A percentile compares a stretch with the other conserved stretches of the same genome.
phyloP scores from a whole-genome alignment of 352 stramenopile genomes.

The Globisporangium paddicum region DNA sequence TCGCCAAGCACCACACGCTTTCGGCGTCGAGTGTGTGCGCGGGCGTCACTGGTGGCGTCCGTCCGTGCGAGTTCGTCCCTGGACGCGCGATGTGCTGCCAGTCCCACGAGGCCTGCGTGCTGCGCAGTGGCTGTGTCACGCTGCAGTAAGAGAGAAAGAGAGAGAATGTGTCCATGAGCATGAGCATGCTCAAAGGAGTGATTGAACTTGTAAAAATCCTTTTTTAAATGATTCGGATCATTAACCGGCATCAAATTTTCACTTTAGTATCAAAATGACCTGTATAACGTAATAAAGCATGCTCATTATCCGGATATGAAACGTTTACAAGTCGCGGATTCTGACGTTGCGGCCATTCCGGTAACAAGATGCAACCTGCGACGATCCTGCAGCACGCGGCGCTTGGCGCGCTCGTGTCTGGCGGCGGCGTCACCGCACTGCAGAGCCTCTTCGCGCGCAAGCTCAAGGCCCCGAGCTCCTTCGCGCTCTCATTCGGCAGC shows the following conservation, averaged over 20 bases:
- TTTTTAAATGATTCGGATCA: too few species aligned
- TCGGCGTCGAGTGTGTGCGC: slow-evolving; percentile 36
- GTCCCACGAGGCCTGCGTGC: slow-evolving; percentile 60
- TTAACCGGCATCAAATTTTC: too few species aligned
- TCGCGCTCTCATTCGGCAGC: slow-evolving; percentile 44
- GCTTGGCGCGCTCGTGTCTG: slow-evolving; percentile 26
- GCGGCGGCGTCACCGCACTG: slow-evolving; percentile 25
- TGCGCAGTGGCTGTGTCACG: slow-evolving; percentile 43
- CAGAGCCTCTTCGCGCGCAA: slow-evolving; percentile 40
- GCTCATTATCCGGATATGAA: not conserved
- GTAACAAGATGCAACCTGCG: slow-evolving; percentile 15
- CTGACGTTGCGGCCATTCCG: not conserved
- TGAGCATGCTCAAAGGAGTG: not conserved
- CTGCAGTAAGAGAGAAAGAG: slow-evolving; percentile 20
- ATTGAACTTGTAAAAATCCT: not conserved
- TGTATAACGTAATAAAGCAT: not conserved
- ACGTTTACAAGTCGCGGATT: not conserved
- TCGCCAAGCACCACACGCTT: slow-evolving; percentile 28
- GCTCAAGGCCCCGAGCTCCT: slow-evolving; percentile 30
- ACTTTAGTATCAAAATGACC: too few species aligned
- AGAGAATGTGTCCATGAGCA: not conserved
- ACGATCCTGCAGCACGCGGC: slow-evolving; percentile 37
- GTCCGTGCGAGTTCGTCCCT: slow-evolving; percentile 59
- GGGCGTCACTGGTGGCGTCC: slow-evolving; percentile 24
- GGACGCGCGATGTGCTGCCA: slow-evolving; percentile 71